Evolutionary conservation across 345 rosid species (phyloP).

Genomic region (Euclidium syriacum): DNA sequence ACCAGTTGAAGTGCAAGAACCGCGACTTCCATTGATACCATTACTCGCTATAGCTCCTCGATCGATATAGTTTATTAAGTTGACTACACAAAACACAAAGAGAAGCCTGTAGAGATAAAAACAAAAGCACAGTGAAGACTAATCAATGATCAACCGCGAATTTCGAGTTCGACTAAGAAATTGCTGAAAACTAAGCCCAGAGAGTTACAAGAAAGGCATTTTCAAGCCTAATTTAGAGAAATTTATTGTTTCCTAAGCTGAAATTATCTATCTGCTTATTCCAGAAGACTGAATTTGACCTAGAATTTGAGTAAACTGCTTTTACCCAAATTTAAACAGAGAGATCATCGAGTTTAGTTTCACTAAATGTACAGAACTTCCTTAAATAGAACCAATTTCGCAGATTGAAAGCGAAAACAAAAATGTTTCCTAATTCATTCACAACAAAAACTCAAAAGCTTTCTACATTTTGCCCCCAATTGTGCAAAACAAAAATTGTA

Average conservation of each 20-base stretch:
- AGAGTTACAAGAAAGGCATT: not conserved
- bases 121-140: not conserved
- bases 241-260: not conserved
- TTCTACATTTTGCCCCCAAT: not conserved
- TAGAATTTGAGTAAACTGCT: conserved; percentile 12
- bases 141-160: not conserved
- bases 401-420: not conserved
- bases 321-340: not conserved
- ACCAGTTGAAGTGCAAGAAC: conserved; percentile 56
- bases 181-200: not conserved
- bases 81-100: conserved; percentile 70
- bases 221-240: not conserved
- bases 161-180: not conserved
- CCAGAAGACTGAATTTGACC: not conserved
- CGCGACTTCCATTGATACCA: conserved; percentile 82
- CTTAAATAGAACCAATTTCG: not conserved
- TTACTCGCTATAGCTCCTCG: conserved; percentile 97
- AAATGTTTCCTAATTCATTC: not conserved
- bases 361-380: not conserved
- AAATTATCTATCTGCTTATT: not conserved
- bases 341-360: not conserved
- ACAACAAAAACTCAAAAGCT: not conserved
- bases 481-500: not conserved
- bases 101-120: conserved; percentile 59
- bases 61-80: conserved; percentile 77